Conservation (phyloP, 208 protist genomes). For the Acanthamoeba healyi region DNA sequence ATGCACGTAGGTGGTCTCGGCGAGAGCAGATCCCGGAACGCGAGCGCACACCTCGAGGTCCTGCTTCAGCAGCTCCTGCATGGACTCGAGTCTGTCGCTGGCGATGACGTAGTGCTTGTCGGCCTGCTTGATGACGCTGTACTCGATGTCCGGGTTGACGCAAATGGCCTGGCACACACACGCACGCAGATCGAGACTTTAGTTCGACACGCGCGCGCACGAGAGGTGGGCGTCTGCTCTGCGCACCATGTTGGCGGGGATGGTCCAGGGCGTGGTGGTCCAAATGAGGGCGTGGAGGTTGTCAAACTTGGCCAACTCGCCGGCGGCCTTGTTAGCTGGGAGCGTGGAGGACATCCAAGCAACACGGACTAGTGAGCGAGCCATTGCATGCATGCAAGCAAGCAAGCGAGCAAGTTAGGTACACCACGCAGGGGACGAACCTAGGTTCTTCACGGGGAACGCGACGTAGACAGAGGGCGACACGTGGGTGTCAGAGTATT, state of each 20-base stretch:
- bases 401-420: not conserved
- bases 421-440: not conserved
- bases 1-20: slow-evolving; percentile 72
- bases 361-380: too few species aligned
- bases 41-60: not conserved
- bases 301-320: not conserved
- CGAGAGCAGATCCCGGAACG: slow-evolving; percentile 34
- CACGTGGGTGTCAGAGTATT: slow-evolving; percentile 90
- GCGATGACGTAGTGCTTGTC: slow-evolving; percentile 72
- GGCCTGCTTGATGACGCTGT: slow-evolving; percentile 78
- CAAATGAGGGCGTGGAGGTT: slow-evolving; percentile 84
- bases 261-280: slow-evolving; percentile 94
- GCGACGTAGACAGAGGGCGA: slow-evolving; percentile 83
- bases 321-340: not conserved
- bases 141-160: slow-evolving; percentile 86
- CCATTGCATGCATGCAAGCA: not conserved
- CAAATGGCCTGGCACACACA: slow-evolving; percentile 81
- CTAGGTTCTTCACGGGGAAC: slow-evolving; percentile 77
- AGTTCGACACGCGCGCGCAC: not conserved
- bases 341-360: not conserved
- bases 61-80: not conserved
- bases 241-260: slow-evolving; percentile 87
- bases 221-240: too few species aligned
- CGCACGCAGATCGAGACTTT: not conserved
- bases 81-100: slow-evolving; percentile 30